Evolutionary conservation across 2,329 filamentous ascomycete genomes (phyloP).

Genomic region (Ceratocystis smalleyi): DNA sequence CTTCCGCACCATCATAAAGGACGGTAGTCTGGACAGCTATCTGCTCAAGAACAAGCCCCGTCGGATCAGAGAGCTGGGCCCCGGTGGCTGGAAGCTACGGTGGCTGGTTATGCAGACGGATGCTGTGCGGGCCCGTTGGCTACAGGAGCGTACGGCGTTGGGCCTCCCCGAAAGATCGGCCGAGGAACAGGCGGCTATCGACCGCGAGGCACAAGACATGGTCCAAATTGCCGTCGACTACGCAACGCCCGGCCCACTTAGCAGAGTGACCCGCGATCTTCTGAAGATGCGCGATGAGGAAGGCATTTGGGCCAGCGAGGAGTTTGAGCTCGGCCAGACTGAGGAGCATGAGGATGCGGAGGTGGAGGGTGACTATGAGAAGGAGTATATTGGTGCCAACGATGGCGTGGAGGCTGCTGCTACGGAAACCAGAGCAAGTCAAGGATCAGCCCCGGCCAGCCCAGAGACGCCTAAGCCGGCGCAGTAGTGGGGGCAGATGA

Average conservation of each 20-base stretch:
- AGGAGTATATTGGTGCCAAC: conserved; percentile 28
- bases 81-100: conserved; percentile 76
- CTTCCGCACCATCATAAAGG: conserved; percentile 58
- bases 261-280: conserved; percentile 25
- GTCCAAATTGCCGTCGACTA: conserved; percentile 29
- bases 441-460: not conserved
- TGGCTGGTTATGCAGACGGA: conserved; percentile 76
- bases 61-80: conserved; percentile 71
- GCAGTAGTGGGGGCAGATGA: not conserved
- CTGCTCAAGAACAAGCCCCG: conserved; percentile 63
- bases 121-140: conserved; percentile 49
- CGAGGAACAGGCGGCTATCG: conserved; percentile 22
- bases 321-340: conserved; percentile 34
- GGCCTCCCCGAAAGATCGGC: conserved; percentile 38
- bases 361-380: conserved; percentile 22
- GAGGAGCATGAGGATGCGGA: conserved; percentile 26
- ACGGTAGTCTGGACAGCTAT: conserved; percentile 79
- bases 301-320: conserved; percentile 21
- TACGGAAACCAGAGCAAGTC: conserved; percentile 5
- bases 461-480: not conserved
- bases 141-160: conserved; percentile 45
- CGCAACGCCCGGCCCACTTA: conserved; percentile 28
- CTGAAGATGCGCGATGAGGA: conserved; percentile 27
- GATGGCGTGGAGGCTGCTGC: conserved; percentile 17
- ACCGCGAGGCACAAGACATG: conserved; percentile 26